Evolutionary conservation across 345 rosid genomes (phyloP).

Genomic region (Turritis glabra): DNA sequence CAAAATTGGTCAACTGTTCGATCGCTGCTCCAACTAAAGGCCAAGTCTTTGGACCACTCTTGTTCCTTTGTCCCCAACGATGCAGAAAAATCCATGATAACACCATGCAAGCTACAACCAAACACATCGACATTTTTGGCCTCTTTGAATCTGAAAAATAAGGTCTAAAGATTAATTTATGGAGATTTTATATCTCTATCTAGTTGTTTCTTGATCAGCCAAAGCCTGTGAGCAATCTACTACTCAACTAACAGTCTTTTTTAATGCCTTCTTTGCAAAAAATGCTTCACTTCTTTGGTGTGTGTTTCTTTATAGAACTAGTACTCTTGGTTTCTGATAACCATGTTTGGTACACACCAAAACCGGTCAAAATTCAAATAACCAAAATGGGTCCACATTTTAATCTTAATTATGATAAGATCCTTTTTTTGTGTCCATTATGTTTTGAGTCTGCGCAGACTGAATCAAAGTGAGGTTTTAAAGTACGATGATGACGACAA

Average conservation of each 20-base stretch:
- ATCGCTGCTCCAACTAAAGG: conserved; percentile 88
- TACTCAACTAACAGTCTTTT: conserved; percentile 44
- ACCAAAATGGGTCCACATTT: background rate
- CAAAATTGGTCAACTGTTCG: conserved; percentile 76
- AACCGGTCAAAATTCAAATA: conserved; percentile 16
- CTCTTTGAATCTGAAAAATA: conserved; percentile 18
- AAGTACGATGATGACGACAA: conserved; percentile 37
- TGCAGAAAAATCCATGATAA: conserved; percentile 66
- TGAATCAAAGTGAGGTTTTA: conserved; percentile 21
- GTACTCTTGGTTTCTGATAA: conserved; percentile 1
- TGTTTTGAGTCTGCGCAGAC: conserved; percentile 32
- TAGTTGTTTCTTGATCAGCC: conserved; percentile 14
- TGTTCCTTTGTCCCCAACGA: conserved; percentile 74
- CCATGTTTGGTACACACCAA: conserved; percentile 12
- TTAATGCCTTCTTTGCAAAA: background rate
- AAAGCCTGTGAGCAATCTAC: conserved; percentile 40
- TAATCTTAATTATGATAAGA: background rate
- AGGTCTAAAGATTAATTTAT: background rate
- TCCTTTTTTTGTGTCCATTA: background rate
- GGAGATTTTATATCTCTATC: conserved; percentile 22
- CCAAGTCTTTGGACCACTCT: conserved; percentile 89
- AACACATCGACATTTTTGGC: conserved; percentile 39
- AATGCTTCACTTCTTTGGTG: conserved; percentile 32
- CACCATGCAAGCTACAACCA: conserved; percentile 49
- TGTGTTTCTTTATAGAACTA: conserved; percentile 11